A percentile compares a stretch with the other conserved stretches of the same genome.
Conservation (phyloP, 1,139 yeast species). For the Pichia sp. region DNA sequence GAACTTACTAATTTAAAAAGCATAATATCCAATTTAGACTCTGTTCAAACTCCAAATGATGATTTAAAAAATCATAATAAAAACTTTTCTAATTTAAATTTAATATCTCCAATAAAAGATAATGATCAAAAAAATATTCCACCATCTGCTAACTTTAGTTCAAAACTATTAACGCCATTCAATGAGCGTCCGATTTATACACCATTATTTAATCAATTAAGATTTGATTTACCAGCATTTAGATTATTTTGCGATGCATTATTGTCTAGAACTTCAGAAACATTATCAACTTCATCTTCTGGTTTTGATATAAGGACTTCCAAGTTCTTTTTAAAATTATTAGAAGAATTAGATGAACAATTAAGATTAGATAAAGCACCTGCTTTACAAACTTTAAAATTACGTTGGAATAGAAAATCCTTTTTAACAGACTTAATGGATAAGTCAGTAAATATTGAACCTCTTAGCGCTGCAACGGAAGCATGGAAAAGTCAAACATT, state of each 20-base stretch:
- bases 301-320: slow-evolving; percentile 37
- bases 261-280: neutral
- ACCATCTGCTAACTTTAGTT: slow-evolving; percentile 16
- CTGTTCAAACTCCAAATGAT: neutral
- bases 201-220: slow-evolving; percentile 49
- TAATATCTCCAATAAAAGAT: neutral
- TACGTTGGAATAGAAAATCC: slow-evolving; percentile 48
- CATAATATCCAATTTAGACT: slow-evolving; percentile 33
- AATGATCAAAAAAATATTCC: slow-evolving; percentile 1
- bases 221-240: slow-evolving; percentile 45
- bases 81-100: neutral
- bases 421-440: slow-evolving; percentile 63
- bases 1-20: slow-evolving; percentile 67
- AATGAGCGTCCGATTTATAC: slow-evolving; percentile 35
- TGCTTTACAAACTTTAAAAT: slow-evolving; percentile 32
- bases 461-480: slow-evolving; percentile 80
- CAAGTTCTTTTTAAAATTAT: slow-evolving; percentile 55
- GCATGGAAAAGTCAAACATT: slow-evolving; percentile 37
- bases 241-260: slow-evolving; percentile 23
- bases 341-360: slow-evolving; percentile 77
- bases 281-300: slow-evolving; percentile 1
- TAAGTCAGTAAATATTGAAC: slow-evolving; percentile 79
- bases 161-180: slow-evolving; percentile 16
- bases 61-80: neutral
- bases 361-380: slow-evolving; percentile 55